Base-by-base conservation (phyloP, 2,329 filamentous ascomycete genomes). In the Diplodia sapinea region DNA sequence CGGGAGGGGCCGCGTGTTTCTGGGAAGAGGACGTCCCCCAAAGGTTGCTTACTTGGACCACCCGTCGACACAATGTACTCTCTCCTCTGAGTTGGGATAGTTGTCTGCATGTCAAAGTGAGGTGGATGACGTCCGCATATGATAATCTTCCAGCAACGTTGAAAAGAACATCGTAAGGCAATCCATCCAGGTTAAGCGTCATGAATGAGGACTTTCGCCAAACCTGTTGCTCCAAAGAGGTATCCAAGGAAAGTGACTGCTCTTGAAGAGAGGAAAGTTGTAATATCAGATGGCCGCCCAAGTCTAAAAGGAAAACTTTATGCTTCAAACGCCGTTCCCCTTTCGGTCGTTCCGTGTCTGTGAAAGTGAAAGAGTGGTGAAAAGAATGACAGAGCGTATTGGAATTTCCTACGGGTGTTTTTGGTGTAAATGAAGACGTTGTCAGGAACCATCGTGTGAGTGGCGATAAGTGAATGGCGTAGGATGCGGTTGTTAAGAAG, bases 161-260 rank as follows among this genome's bases (percentile, higher is more conserved):
- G 61, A 85, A 85, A 33, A 90, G 78, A n/a, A 91, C 80, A 76
- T 92, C 90, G 73, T 86, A 88, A 0, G 89, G 89, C 13, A 91
- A 76, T 36, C 73, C 71, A 68, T 83, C 79, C 52, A 86, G 74
- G 23, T 70, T 70, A 61, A 70, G 56, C 70, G 69, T 69, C 76
- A 78, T 78, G 43, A 51, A 51, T 38, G 23, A 23, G 2, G 23
- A 23, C 23, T 23, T 23, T 36, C 15, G 29, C 40, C n/a, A 29
- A 31, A 15, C 23, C 61, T 33, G 31, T 7, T 26, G 2, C 56
- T 29, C 23, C 26, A 26, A 36, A 40, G 7, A n/a, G 23, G 13
- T 12, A 47, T 23, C 31, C 15, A 11, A 51, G 20, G 1, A n/a
- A 49, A 4, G 15, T 4, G 13, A 38, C 11, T 36, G 47, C 31